phyloP scores from a whole-genome alignment of 768 basidiomycete genomes.

The Tricholoma hemisulphureum region DNA sequence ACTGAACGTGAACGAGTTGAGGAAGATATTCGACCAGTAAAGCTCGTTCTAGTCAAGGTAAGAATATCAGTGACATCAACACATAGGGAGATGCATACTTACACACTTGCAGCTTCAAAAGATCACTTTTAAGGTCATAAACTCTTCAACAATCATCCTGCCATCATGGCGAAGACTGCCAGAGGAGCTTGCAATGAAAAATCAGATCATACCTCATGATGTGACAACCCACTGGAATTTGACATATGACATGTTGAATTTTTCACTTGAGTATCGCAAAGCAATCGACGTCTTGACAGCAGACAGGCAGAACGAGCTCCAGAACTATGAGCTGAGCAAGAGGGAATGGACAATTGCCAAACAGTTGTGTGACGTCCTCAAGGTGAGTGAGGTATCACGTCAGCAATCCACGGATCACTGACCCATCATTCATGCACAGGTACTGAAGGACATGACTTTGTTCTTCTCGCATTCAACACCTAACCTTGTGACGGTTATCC shows the following conservation, averaged over 20 bases:
- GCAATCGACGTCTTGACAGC: constrained; percentile 24
- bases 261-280: constrained; percentile 23
- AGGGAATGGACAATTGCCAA: constrained; percentile 28
- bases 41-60: constrained; percentile 1
- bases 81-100: neutral
- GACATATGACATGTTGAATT: too few species aligned
- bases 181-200: neutral
- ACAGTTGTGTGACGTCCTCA: constrained; percentile 25
- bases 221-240: too few species aligned
- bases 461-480: neutral
- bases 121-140: neutral
- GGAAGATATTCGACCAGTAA: neutral
- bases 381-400: constrained; percentile 25
- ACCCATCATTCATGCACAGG: constrained; percentile 9
- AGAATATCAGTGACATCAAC: neutral
- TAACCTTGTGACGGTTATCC: too few species aligned
- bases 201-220: too few species aligned
- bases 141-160: neutral
- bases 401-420: constrained; percentile 28
- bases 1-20: neutral
- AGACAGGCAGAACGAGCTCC: constrained; percentile 11
- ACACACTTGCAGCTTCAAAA: neutral
- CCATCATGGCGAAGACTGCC: neutral
- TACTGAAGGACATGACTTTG: neutral
- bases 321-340: constrained; percentile 13